Evolutionary conservation across 2,329 filamentous ascomycete species (phyloP).

Genomic region (Calonectria honghensis): DNA sequence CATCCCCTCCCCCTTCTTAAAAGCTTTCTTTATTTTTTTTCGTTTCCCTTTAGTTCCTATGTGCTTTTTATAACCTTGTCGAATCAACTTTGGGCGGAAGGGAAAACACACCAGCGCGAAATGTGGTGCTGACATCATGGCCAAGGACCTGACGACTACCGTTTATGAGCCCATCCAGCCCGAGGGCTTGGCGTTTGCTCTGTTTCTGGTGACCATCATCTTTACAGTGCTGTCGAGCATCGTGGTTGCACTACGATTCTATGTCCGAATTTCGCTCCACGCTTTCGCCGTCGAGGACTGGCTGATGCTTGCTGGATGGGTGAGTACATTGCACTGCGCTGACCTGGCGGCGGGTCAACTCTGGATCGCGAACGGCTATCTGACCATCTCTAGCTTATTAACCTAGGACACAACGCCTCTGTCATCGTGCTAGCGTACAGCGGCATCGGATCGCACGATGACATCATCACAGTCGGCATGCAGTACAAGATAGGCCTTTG

Average conservation of each 20-base stretch:
- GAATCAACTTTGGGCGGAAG: background rate
- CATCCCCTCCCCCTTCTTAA: background rate
- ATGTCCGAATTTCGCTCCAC: constrained; percentile 19
- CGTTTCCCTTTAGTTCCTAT: background rate
- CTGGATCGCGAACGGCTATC: background rate
- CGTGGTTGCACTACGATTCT: constrained; percentile 33
- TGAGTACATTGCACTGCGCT: constrained; percentile 25
- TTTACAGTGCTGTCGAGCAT: constrained; percentile 40
- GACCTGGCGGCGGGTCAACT: background rate
- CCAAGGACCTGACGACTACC: constrained; percentile 45
- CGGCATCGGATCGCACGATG: constrained; percentile 43
- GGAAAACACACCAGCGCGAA: background rate
- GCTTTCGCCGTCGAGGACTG: constrained; percentile 41
- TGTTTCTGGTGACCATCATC: constrained; percentile 40
- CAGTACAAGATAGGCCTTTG: constrained; percentile 45
- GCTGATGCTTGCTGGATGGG: constrained; percentile 43
- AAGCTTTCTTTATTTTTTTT: background rate
- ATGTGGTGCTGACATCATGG: constrained; percentile 36
- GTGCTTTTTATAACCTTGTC: background rate
- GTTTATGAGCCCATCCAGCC: constrained; percentile 44
- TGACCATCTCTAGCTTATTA: constrained; percentile 35
- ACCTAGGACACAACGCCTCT: constrained; percentile 43
- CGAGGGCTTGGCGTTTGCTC: constrained; percentile 42
- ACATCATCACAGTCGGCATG: constrained; percentile 46
- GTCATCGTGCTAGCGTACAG: constrained; percentile 38